Evolutionary conservation across 768 basidiomycete species (phyloP).

Genomic region (Lepiota subincarnata): DNA sequence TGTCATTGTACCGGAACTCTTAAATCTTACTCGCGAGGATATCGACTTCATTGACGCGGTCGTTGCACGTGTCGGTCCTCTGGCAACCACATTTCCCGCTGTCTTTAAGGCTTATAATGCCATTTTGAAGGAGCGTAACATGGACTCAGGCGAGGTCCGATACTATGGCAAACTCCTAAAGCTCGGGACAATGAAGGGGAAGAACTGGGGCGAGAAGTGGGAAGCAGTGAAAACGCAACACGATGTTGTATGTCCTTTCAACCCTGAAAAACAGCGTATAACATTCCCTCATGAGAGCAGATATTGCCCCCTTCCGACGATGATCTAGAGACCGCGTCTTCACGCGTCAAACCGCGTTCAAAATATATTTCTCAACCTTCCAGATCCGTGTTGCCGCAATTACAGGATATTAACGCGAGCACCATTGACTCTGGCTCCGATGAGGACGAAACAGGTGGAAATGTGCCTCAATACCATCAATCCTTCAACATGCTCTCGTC

Average conservation of each 20-base stretch:
- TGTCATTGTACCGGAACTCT: constrained; percentile 46
- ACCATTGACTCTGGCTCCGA: constrained; percentile 1
- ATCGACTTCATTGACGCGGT: constrained; percentile 74
- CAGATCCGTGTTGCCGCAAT: background rate
- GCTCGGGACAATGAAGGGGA: constrained; percentile 75
- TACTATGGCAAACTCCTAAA: constrained; percentile 83
- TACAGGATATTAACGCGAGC: constrained; percentile 9
- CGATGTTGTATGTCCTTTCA: constrained; percentile 27
- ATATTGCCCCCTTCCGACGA: background rate
- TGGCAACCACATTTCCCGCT: constrained; percentile 71
- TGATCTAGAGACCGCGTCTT: constrained; percentile 3
- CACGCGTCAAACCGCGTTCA: constrained; percentile 12
- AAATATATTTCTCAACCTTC: background rate
- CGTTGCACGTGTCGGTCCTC: constrained; percentile 59
- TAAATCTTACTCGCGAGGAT: constrained; percentile 49
- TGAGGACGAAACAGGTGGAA: background rate
- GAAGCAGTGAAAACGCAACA: constrained; percentile 57
- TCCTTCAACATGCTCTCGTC: constrained; percentile 1
- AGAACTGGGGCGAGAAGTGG: constrained; percentile 84
- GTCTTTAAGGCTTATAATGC: constrained; percentile 87
- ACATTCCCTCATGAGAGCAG: constrained; percentile 5
- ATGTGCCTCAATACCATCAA: constrained; percentile 4
- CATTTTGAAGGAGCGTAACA: constrained; percentile 64
- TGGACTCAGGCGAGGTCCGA: constrained; percentile 77
- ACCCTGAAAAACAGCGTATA: background rate